These are phyloP conservation scores for Daldinia eschscholtzii DNA, from an alignment of 2,329 filamentous ascomycete species.

Conservation along the genomic window DNA sequence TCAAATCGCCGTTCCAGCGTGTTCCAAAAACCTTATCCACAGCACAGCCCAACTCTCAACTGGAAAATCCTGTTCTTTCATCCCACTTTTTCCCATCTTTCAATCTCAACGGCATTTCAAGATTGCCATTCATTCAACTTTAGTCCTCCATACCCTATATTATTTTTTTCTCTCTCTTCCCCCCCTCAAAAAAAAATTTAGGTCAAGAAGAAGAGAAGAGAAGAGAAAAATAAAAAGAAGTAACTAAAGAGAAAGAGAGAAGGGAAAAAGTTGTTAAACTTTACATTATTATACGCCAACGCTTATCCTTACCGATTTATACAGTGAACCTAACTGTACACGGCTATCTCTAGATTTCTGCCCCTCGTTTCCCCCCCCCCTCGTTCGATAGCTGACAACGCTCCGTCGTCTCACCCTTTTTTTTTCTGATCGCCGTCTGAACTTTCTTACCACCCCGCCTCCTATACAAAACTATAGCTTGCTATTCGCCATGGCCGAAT, in stretches of 20 bases:
- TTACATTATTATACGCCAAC: slow-evolving; percentile 7
- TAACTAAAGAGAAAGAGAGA: background rate
- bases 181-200: background rate
- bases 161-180: background rate
- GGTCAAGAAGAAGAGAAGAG: background rate
- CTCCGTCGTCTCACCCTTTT: slow-evolving; percentile 18
- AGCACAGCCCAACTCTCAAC: slow-evolving; percentile 40
- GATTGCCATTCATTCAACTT: slow-evolving; percentile 35
- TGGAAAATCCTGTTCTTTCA: slow-evolving; percentile 43
- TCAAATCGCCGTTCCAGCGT: slow-evolving; percentile 40
- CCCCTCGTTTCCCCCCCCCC: slow-evolving; percentile 39
- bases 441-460: slow-evolving; percentile 37
- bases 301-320: slow-evolving; percentile 10
- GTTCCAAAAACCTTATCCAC: slow-evolving; percentile 42
- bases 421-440: slow-evolving; percentile 27
- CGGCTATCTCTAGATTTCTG: slow-evolving; percentile 31
- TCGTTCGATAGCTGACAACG: slow-evolving; percentile 36
- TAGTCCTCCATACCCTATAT: slow-evolving; percentile 1
- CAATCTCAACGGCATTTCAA: slow-evolving; percentile 40
- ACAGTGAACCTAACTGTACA: slow-evolving; percentile 23
- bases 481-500: slow-evolving; percentile 87
- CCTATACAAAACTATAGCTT: slow-evolving; percentile 12
- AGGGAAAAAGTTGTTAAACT: background rate
- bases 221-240: background rate
- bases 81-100: slow-evolving; percentile 41